Evolutionary conservation across 2,329 filamentous ascomycete genomes (phyloP).

Genomic region (Beauveria sp.): DNA sequence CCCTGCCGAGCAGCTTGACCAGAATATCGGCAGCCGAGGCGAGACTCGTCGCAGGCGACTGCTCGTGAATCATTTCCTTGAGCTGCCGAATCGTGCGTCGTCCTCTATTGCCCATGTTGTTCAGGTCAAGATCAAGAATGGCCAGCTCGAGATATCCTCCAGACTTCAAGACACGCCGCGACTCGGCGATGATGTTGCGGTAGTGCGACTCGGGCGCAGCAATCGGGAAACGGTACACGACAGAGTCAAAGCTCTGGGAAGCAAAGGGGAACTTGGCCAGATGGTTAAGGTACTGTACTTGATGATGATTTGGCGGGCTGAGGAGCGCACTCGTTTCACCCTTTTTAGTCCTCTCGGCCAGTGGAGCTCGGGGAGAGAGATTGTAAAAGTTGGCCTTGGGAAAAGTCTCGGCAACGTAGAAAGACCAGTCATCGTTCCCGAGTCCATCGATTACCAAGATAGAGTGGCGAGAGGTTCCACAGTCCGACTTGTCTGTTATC

Average conservation of each 20-base stretch:
- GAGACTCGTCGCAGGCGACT: conserved; percentile 53
- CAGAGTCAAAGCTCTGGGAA: conserved; percentile 64
- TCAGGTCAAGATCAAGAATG: conserved; percentile 70
- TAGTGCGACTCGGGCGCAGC: conserved; percentile 62
- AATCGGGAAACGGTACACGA: conserved; percentile 70
- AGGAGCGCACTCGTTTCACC: conserved; percentile 41
- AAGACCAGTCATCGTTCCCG: conserved; percentile 84
- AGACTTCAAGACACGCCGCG: conserved; percentile 68
- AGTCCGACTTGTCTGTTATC: conserved; percentile 29
- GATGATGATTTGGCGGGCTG: conserved; percentile 64
- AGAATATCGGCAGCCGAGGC: conserved; percentile 53
- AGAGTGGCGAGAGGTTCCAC: conserved; percentile 44
- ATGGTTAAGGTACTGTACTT: conserved; percentile 60
- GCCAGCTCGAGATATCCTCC: conserved; percentile 74
- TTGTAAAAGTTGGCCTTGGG: conserved; percentile 70
- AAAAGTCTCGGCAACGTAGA: conserved; percentile 76
- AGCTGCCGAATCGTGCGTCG: conserved; percentile 61
- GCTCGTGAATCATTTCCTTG: conserved; percentile 61
- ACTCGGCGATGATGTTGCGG: conserved; percentile 64
- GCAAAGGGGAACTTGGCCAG: conserved; percentile 66
- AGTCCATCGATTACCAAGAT: conserved; percentile 76
- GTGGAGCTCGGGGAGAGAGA: conserved; percentile 51
- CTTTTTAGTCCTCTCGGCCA: conserved; percentile 36
- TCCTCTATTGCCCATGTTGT: conserved; percentile 70
- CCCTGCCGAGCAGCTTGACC: conserved; percentile 57